Evolutionary conservation across 1,139 yeast genomes (phyloP).

Genomic region (Hyphopichia pseudoburtonii): DNA sequence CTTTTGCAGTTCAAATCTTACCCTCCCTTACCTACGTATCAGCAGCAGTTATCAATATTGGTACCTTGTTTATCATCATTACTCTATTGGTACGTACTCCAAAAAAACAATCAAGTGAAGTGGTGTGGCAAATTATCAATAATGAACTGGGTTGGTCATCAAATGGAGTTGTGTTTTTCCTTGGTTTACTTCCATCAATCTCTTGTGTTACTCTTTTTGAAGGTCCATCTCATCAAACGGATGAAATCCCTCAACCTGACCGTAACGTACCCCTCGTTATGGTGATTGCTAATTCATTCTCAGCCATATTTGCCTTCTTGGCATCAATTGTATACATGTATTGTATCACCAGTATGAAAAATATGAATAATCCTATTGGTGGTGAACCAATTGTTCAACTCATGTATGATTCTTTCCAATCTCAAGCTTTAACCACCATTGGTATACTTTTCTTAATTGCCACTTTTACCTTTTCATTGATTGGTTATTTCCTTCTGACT

Average conservation of each 20-base stretch:
- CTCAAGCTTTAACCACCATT: slow-evolving; percentile 24
- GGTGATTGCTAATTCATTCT: slow-evolving; percentile 23
- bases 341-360: slow-evolving; percentile 18
- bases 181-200: slow-evolving; percentile 27
- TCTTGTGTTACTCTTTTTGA: slow-evolving; percentile 27
- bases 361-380: slow-evolving; percentile 23
- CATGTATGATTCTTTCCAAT: slow-evolving; percentile 25
- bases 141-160: slow-evolving; percentile 31
- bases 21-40: slow-evolving; percentile 20
- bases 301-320: slow-evolving; percentile 22
- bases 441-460: slow-evolving; percentile 22
- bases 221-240: slow-evolving; percentile 33
- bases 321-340: slow-evolving; percentile 28
- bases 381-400: slow-evolving; percentile 31
- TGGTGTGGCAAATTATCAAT: slow-evolving; percentile 22
- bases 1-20: slow-evolving; percentile 16
- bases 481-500: slow-evolving; percentile 20
- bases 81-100: slow-evolving; percentile 22
- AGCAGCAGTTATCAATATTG: slow-evolving; percentile 21
- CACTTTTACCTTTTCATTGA: slow-evolving; percentile 21
- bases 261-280: slow-evolving; percentile 27
- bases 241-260: slow-evolving; percentile 27
- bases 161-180: slow-evolving; percentile 27
- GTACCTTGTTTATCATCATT: slow-evolving; percentile 25
- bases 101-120: slow-evolving; percentile 22